Base-by-base conservation (phyloP, 78 protist species). In the Dictyostelium firmibasis region DNA sequence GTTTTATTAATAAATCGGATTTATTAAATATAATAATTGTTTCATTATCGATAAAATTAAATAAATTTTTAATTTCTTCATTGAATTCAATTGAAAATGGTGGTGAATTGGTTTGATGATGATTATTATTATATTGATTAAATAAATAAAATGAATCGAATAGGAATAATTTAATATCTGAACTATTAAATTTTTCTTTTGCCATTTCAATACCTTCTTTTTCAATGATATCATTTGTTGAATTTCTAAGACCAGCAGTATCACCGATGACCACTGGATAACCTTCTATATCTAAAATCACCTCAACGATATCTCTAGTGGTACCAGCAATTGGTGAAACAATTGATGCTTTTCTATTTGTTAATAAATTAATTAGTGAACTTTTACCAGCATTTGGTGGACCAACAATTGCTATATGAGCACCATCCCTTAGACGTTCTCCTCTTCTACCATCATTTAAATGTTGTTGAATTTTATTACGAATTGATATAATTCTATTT, bases 301-400 rank as follows among this genome's bases (percentile, higher is more conserved):
- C 98, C 64, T 97, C 97, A 29, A 98, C 74, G 3, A 98, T 86
- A 70, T 98, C 99, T 27, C 99, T 86, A 7, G 99, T 98, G 0
- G 99, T 98, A 69, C 99, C 99, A 13, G 97, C 93, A 0, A 96
- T 88, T 33, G 96, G 92, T 33, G 98, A 92, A 33, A 98, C 99
- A 25, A 98, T 98, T 4, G 99, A 98, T 5, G 97, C 98, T 3
- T 75, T 81, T 27, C 99, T 88, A n/a, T 79, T 78, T 7, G 98
- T 91, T 13, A 98, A 95, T 23, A 81, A 6, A 85, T 98, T 98
- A 60, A 98, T 95, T 29, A 98, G 84, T 44, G 96, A 81, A 7
- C 96, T 84, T 84, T 98, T 98, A 16, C 99, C 98, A 29, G 97
- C 97, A 62, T 98, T 97, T 2, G 98, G 98, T 20, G 97, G 95